A percentile compares a stretch with the other conserved stretches of the same genome.
Conservation (phyloP, 257 asterid genomes). For the Thymus mandschuricus region DNA sequence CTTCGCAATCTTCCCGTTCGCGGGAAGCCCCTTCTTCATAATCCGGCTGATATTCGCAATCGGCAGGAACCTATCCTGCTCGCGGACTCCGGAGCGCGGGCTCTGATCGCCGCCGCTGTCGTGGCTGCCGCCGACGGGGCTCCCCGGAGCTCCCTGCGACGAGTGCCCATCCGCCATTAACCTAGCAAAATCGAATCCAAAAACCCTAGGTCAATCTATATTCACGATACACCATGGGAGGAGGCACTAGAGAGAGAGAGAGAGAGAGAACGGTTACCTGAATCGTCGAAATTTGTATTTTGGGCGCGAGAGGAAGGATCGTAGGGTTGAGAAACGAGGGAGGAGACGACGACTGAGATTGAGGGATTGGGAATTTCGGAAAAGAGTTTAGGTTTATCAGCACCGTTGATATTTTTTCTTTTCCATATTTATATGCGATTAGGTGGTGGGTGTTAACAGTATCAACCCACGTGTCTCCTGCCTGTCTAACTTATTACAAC, state of each 20-base stretch:
- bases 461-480: conserved; percentile 40
- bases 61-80: conserved; percentile 80
- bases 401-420: conserved; percentile 61
- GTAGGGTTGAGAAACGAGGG: conserved; percentile 75
- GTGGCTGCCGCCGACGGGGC: conserved; percentile 73
- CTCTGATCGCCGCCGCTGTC: conserved; percentile 82
- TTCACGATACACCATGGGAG: not conserved
- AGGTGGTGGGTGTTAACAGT: conserved; percentile 2
- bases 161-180: conserved; percentile 67
- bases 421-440: not conserved
- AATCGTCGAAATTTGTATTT: conserved; percentile 36
- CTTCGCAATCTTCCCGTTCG: conserved; percentile 79
- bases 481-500: not conserved
- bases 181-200: not conserved
- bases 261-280: conserved; percentile 20
- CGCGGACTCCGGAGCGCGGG: conserved; percentile 74
- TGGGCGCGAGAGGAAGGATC: conserved; percentile 75
- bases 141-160: conserved; percentile 53
- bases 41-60: conserved; percentile 82
- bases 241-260: not conserved
- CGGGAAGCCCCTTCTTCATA: conserved; percentile 84
- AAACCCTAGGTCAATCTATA: conserved; percentile 36
- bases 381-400: conserved; percentile 51
- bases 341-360: conserved; percentile 83
- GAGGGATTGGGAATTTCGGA: conserved; percentile 41